Evolutionary conservation across 305 asterid species (phyloP), one percentile per base, ranked within the genome.

Genomic region (Fraxinus nigra): DNA sequence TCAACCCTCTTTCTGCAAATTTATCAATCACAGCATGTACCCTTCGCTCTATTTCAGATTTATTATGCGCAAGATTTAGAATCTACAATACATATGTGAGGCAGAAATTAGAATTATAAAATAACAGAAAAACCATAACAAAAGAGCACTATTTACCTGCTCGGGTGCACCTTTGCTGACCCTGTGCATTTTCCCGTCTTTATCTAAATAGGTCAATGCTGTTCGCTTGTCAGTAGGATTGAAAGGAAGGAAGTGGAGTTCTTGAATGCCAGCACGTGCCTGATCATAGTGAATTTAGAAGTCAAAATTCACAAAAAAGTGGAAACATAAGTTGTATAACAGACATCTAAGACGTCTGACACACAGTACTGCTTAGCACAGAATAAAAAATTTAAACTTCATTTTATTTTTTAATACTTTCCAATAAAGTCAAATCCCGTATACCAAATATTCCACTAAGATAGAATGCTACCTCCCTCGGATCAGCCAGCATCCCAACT

Each of bases 401-500:
- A 54, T 54, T 54, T 54, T 5, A n/a, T 54, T 54, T 54, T 54
- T n/a, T 54, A 6, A 5, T 54, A 5, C 26, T 54, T 54, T 54
- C 26, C 26, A 54, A 54, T 54, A 54, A 54, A 54, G 65, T 54
- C 65, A 54, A n/a, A n/a, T n/a, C 65, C 26, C 65, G 0, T 18
- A 54, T 1, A 5, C 63, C 63, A 54, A 54, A 54, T 9, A 54
- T 18, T 54, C 26, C 65, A 54, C 24, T 73, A 30, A 26, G 65
- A 43, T 26, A 69, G 48, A 22, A 72, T 5, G 56, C 0, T 89
- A 96, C 99, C 99, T 97, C 99, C 90, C 93, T 93, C 13, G 98
- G 99, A 86, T 97, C 98, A 83, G 98, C 98, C 85, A 96, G 88
- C 99, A 93, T 92, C 80, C 95, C 95, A 76, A 96, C 99, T 74